Conservation (phyloP, 768 basidiomycete species). For the Pulveroboletus sp. region DNA sequence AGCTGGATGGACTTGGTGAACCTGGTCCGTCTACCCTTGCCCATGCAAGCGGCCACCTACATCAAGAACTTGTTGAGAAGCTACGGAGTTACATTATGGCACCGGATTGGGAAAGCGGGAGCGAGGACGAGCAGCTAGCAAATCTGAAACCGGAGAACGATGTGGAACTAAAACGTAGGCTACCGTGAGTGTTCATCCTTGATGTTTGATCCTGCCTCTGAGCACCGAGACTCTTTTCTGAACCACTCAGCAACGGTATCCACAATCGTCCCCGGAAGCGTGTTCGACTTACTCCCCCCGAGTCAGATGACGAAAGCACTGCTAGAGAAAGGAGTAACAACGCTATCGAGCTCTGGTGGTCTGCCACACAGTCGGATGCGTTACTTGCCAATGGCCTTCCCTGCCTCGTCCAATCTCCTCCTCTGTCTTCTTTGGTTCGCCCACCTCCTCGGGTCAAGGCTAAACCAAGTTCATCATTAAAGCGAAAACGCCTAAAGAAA, state of each 20-base stretch:
- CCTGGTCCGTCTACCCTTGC: conserved; percentile 32
- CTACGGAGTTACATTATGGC: conserved; percentile 16
- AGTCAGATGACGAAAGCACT: conserved; percentile 31
- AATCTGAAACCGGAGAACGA: conserved; percentile 26
- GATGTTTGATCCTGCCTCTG: background rate
- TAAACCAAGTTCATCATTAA: conserved; percentile 8
- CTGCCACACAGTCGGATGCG: conserved; percentile 56
- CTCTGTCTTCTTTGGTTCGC: conserved; percentile 10
- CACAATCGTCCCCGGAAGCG: conserved; percentile 57
- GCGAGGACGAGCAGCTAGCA: conserved; percentile 29
- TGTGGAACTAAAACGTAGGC: conserved; percentile 62
- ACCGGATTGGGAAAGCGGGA: conserved; percentile 34
- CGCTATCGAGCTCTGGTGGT: conserved; percentile 67
- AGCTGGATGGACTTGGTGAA: conserved; percentile 38
- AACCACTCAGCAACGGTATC: conserved; percentile 19
- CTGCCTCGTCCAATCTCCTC: conserved; percentile 36
- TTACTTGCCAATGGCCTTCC: conserved; percentile 65
- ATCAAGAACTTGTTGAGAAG: conserved; percentile 16
- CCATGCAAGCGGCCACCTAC: conserved; percentile 27
- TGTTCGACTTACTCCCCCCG: conserved; percentile 42
- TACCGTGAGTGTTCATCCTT: conserved; percentile 16
- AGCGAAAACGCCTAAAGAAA: conserved; percentile 26
- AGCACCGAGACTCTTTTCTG: background rate
- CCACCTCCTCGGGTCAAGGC: conserved; percentile 9
- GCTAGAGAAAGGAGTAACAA: conserved; percentile 36